These are phyloP conservation scores for Manihot esculenta DNA, from an alignment of 441 rosid species.

Conservation along the genomic window DNA sequence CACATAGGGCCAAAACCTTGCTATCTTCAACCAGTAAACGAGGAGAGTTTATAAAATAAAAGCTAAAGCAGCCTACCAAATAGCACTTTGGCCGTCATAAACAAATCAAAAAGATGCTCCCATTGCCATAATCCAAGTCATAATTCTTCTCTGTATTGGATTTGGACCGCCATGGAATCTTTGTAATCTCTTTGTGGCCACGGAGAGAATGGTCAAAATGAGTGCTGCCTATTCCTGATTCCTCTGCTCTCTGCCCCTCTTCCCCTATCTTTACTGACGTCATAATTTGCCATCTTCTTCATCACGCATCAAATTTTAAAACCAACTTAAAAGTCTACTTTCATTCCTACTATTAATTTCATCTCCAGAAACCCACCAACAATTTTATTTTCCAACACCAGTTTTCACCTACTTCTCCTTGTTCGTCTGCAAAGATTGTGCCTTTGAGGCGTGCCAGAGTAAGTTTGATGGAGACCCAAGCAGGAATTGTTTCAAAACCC, in stretches of 20 bases:
- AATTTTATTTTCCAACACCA: slow-evolving; percentile 13
- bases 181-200: background rate
- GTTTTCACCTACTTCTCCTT: slow-evolving; percentile 12
- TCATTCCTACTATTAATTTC: slow-evolving; percentile 16
- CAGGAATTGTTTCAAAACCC: slow-evolving; percentile 31
- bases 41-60: background rate
- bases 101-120: background rate
- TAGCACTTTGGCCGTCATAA: background rate
- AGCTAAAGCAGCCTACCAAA: too few relatives aligned
- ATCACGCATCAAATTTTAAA: slow-evolving; percentile 22
- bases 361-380: slow-evolving; percentile 12
- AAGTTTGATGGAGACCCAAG: slow-evolving; percentile 47
- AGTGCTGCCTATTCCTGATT: slow-evolving; percentile 51
- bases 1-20: background rate
- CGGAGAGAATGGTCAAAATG: slow-evolving; percentile 35
- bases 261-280: slow-evolving; percentile 13
- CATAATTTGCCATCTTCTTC: slow-evolving; percentile 13
- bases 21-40: background rate
- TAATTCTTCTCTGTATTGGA: background rate
- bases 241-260: slow-evolving; percentile 30
- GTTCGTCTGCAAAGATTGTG: slow-evolving; percentile 24
- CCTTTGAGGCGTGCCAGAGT: slow-evolving; percentile 45
- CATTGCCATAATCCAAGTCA: background rate
- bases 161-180: background rate
- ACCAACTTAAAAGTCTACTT: slow-evolving; percentile 20